Evolutionary conservation across 1,284 basidiomycete genomes (phyloP).

Genomic region (Tylopilus sp.): DNA sequence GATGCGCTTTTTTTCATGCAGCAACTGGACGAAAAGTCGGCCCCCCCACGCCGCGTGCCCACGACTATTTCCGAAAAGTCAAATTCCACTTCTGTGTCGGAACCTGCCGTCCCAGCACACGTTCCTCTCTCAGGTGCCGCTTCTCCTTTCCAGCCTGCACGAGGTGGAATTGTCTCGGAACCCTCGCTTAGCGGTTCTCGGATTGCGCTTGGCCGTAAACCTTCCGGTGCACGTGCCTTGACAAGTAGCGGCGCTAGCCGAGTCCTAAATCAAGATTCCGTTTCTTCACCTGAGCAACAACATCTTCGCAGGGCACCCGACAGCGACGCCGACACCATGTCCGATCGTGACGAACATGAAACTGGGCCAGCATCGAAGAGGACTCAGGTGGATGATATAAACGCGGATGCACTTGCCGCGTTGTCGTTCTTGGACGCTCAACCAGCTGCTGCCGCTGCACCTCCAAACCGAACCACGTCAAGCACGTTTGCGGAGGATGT

Average conservation of each 20-base stretch:
- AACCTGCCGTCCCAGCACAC: constrained; percentile 17
- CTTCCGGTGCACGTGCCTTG: constrained; percentile 83
- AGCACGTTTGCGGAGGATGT: constrained; percentile 3
- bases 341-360: constrained; percentile 15
- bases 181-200: constrained; percentile 32
- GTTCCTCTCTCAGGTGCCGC: constrained; percentile 13
- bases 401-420: constrained; percentile 72
- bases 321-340: constrained; percentile 33
- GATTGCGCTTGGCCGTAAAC: constrained; percentile 60
- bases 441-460: constrained; percentile 18
- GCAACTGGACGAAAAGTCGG: constrained; percentile 42
- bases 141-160: constrained; percentile 26
- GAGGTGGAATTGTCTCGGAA: constrained; percentile 34
- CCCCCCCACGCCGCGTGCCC: constrained; percentile 36
- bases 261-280: constrained; percentile 32
- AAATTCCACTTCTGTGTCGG: constrained; percentile 33
- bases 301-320: constrained; percentile 27
- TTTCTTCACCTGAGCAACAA: constrained; percentile 33
- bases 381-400: constrained; percentile 43
- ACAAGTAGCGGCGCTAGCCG: constrained; percentile 36
- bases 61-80: constrained; percentile 39
- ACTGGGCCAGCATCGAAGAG: constrained; percentile 13
- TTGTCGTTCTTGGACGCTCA: constrained; percentile 66
- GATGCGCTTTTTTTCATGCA: constrained; percentile 71
- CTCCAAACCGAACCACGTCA: constrained; percentile 17